These are phyloP conservation scores for Arabidopsis hybrid DNA, from an alignment of 441 rosid genomes.

Conservation along the genomic window DNA sequence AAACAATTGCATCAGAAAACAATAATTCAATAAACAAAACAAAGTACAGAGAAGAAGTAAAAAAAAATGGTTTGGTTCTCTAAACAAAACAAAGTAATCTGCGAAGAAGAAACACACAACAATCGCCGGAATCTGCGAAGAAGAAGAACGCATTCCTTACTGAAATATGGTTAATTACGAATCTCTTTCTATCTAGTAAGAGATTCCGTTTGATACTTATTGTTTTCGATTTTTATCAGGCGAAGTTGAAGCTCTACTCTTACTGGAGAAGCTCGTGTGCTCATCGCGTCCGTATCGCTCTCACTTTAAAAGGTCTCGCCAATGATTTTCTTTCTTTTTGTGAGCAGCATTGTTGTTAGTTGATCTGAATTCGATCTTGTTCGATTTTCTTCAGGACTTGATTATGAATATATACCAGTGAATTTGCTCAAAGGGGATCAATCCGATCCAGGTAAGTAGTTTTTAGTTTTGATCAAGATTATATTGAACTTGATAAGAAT, in stretches of 20 bases:
- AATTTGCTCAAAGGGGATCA: constrained; percentile 50
- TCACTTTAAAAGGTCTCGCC: constrained; percentile 54
- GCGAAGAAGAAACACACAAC: too few relatives aligned
- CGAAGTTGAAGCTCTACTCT: constrained; percentile 56
- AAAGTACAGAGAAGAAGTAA: too few relatives aligned
- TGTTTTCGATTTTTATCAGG: constrained; percentile 27
- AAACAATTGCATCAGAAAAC: background rate
- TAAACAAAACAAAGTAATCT: too few relatives aligned
- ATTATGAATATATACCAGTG: constrained; percentile 71
- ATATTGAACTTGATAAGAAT: constrained; percentile 5
- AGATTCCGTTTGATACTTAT: background rate
- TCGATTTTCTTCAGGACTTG: constrained; percentile 31
- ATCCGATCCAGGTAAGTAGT: constrained; percentile 55
- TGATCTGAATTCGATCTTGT: background rate
- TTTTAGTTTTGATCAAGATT: background rate
- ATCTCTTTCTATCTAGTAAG: background rate
- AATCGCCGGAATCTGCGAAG: background rate
- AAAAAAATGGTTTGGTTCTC: too few relatives aligned
- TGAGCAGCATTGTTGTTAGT: background rate
- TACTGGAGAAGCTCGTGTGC: constrained; percentile 69
- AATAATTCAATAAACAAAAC: too few relatives aligned
- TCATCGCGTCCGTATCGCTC: constrained; percentile 63
- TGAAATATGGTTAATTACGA: too few relatives aligned
- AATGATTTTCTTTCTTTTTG: background rate
- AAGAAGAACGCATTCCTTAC: background rate